Conservation (phyloP, 1,284 basidiomycete species). For the Fomitopsis palustris region DNA sequence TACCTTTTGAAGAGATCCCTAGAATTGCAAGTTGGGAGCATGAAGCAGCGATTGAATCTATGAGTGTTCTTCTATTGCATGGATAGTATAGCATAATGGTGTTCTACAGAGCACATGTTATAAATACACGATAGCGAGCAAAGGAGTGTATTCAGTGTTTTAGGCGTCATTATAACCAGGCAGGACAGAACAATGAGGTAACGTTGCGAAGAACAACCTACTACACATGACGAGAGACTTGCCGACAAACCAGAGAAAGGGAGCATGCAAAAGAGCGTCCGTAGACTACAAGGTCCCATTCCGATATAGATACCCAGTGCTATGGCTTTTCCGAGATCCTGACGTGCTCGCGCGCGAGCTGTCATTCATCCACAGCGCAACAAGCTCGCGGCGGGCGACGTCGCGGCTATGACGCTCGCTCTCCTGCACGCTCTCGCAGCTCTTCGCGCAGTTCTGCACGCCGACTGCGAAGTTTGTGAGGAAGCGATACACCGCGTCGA, state of each 20-base stretch:
- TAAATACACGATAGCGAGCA: background rate
- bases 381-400: slow-evolving; percentile 16
- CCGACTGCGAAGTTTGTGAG: slow-evolving; percentile 23
- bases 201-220: no score
- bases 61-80: no score
- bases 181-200: no score
- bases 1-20: no score
- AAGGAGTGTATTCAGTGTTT: no score
- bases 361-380: slow-evolving; percentile 20
- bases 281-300: background rate
- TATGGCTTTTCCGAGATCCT: background rate
- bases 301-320: background rate
- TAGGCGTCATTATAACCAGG: no score
- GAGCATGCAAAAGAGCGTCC: background rate
- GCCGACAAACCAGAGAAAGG: no score
- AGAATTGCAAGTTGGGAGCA: no score
- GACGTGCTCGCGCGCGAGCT: background rate
- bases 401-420: slow-evolving; percentile 15
- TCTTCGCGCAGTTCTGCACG: slow-evolving; percentile 21
- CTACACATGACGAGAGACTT: no score
- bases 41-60: no score
- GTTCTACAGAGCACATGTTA: background rate
- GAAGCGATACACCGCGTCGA: slow-evolving; percentile 20
- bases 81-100: background rate
- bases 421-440: slow-evolving; percentile 20